Evolutionary conservation across 1,139 yeast genomes (phyloP).

Genomic region (Suhomyces yuchorum): DNA sequence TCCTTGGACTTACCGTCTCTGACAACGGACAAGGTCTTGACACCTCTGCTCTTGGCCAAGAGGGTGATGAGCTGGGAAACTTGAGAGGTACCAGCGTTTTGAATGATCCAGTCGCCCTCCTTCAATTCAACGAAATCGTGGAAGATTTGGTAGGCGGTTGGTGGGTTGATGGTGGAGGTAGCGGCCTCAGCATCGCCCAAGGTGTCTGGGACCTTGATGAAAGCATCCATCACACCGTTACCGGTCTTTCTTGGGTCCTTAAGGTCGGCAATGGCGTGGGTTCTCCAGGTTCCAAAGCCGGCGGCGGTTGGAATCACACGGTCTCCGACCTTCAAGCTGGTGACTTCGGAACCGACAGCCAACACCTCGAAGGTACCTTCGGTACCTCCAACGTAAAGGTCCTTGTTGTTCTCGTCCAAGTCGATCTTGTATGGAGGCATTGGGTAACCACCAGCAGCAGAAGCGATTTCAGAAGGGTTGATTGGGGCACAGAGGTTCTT

Average conservation of each 20-base stretch:
- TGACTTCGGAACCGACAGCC: constrained; percentile 26
- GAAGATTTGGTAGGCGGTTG: constrained; percentile 37
- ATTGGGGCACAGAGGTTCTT: constrained; percentile 24
- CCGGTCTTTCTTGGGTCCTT: constrained; percentile 18
- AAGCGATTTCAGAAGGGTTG: constrained; percentile 48
- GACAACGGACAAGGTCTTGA: constrained; percentile 34
- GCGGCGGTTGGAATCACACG: constrained; percentile 34
- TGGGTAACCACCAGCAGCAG: constrained; percentile 45
- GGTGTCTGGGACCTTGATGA: constrained; percentile 23
- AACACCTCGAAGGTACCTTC: constrained; percentile 37
- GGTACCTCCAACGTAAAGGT: constrained; percentile 43
- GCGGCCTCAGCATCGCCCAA: constrained; percentile 34
- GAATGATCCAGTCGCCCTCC: constrained; percentile 37
- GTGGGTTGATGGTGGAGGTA: constrained; percentile 37
- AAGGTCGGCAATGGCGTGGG: constrained; percentile 25
- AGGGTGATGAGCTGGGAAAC: constrained; percentile 36
- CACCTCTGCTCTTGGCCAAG: constrained; percentile 25
- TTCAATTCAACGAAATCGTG: constrained; percentile 34
- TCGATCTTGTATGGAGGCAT: constrained; percentile 37
- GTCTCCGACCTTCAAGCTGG: constrained; percentile 29
- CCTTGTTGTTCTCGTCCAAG: constrained; percentile 29
- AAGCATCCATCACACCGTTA: constrained; percentile 17
- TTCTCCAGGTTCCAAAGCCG: constrained; percentile 42
- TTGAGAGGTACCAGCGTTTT: constrained; percentile 40
- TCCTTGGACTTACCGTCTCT: constrained; percentile 34